phyloP scores from a whole-genome alignment of 2,329 filamentous ascomycete species.

The Ascochyta rabiei region DNA sequence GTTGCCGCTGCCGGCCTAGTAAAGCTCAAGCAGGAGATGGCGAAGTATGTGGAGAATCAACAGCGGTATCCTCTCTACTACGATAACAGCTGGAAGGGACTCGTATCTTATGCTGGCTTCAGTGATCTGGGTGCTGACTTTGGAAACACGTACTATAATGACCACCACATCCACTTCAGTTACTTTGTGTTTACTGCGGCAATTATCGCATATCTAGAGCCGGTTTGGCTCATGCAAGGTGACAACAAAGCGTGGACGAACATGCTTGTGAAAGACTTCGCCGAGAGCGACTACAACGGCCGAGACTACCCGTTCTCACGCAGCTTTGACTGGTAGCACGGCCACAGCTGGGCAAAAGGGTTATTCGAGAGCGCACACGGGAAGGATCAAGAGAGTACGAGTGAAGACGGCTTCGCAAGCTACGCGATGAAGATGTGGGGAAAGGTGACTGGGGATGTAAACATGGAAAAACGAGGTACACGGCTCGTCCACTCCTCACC shows the following conservation, averaged over 20 bases:
- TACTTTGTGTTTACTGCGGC: conserved; percentile 90
- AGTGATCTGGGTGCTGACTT: conserved; percentile 78
- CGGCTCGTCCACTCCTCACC: fast-evolving
- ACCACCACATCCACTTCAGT: conserved; percentile 71
- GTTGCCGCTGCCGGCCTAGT: conserved; percentile 57
- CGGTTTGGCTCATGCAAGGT: conserved; percentile 66
- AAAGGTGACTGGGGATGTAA: conserved; percentile 71
- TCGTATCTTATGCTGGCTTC: conserved; percentile 79
- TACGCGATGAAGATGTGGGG: conserved; percentile 97
- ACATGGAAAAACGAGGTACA: conserved; percentile 72
- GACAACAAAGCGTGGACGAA: conserved; percentile 82
- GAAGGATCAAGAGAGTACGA: conserved; percentile 86
- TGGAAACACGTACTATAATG: conserved; percentile 80
- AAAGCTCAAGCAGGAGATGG: conserved; percentile 56
- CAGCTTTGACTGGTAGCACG: conserved; percentile 91
- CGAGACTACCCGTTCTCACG: conserved; percentile 76
- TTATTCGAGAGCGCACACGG: conserved; percentile 73
- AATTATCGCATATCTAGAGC: conserved; percentile 79
- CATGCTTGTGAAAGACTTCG: conserved; percentile 79
- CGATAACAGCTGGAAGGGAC: conserved; percentile 73
- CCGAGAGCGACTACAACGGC: conserved; percentile 75
- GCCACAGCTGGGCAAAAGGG: conserved; percentile 91
- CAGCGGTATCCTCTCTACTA: conserved; percentile 60
- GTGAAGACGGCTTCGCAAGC: conserved; percentile 85
- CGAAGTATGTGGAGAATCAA: conserved; percentile 53